Evolutionary conservation across 768 basidiomycete species (phyloP), one percentile per base, ranked within the genome.

Genomic region (Pulveroboletus sp.): DNA sequence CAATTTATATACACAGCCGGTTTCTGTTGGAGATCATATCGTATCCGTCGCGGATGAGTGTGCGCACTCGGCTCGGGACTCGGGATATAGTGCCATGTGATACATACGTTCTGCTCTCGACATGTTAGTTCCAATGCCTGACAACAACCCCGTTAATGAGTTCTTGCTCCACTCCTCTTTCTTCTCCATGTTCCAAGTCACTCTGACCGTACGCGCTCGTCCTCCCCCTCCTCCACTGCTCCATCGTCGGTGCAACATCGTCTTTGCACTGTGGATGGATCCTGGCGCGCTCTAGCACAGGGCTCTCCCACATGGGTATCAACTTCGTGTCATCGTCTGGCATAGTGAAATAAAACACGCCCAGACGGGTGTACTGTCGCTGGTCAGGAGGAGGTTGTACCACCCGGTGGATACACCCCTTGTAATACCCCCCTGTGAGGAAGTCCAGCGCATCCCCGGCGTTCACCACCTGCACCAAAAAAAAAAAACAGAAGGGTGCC

Each of bases 371-470:
- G 53, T 72, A 65, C 28, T 60, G 62, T 27, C 66, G 75, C 55
- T 84, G 82, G 51, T 82, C 80, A 0, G 59, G 56, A 9, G 81
- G 82, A 3, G 81, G 83, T 55, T 79, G 78, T 3, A 81, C 70
- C 15, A 84, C 81, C 14, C 82, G 76, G 57, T 84, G 82, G 43
- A 82, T 76, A 1, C 81, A 83, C 11, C 75, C 77, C 30, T 71
- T 74, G 64, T 83, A 83, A 54, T 70, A 82, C 1, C 81, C 80
- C 1, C 82, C 81, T 1, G 79, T 80, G 18, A 84, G 70, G 56
- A 83, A 80, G 44, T 83, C 76, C 54, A 85, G 59, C 0, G 75
- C 74, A 50, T 83, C 82, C 5, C 82, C 82, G 0, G 77, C 72
- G 43, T 84, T 83, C 42, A 85, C 71, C 8, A 81, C 73, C 82